Conservation (phyloP, 441 rosid genomes). For the Raphanus hybrid region DNA sequence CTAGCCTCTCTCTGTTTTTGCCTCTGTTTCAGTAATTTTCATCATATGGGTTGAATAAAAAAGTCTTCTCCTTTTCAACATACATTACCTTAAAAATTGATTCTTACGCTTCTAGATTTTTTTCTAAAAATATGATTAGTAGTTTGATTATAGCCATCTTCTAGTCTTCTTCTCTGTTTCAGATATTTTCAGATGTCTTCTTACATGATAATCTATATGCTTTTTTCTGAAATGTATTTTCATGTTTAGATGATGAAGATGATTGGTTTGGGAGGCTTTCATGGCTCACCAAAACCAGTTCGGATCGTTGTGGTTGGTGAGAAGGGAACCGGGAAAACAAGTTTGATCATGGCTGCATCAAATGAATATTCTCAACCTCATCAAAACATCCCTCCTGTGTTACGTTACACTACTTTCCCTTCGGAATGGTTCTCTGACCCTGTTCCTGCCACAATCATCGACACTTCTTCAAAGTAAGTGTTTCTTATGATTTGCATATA, state of each 20-base stretch:
- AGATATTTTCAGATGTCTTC: conserved; percentile 29
- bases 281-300: conserved; percentile 51
- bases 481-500: background rate
- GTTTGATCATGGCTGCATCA: conserved; percentile 75
- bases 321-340: conserved; percentile 84
- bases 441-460: conserved; percentile 74
- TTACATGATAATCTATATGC: background rate
- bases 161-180: background rate
- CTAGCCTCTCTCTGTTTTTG: background rate
- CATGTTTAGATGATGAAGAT: conserved; percentile 26
- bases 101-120: background rate
- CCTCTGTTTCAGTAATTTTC: conserved; percentile 27
- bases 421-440: conserved; percentile 71
- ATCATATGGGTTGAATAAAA: background rate
- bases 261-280: conserved; percentile 26
- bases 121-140: conserved; percentile 3
- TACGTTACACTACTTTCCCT: conserved; percentile 72
- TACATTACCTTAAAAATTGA: background rate
- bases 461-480: conserved; percentile 78
- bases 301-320: conserved; percentile 89
- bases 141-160: background rate
- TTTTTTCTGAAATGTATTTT: background rate
- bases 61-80: conserved; percentile 3
- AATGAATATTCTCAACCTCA: conserved; percentile 45
- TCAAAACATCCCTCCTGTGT: conserved; percentile 61